A percentile compares a stretch with the other conserved stretches of the same genome.
These are phyloP conservation scores for Agapanthus africanus DNA, from an alignment of 106 monocot genomes.

Conservation along the genomic window DNA sequence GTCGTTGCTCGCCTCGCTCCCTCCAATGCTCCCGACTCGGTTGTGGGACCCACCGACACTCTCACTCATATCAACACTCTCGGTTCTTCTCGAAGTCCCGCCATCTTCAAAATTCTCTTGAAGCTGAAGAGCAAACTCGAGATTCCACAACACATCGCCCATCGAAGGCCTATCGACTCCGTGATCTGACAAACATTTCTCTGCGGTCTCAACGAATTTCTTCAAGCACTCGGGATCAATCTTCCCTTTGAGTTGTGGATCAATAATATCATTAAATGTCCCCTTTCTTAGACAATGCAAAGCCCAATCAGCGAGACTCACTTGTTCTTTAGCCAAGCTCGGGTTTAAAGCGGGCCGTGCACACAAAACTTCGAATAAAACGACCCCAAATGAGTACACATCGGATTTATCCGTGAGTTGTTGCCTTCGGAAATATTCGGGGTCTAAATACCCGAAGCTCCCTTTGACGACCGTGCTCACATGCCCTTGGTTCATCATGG, in stretches of 20 bases:
- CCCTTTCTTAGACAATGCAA: slow-evolving; percentile 38
- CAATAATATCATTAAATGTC: slow-evolving; percentile 33
- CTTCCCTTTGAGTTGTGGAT: slow-evolving; percentile 40
- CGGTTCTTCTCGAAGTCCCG: background rate
- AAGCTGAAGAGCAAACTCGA: slow-evolving; percentile 54
- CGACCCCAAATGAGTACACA: slow-evolving; percentile 83
- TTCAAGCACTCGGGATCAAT: slow-evolving; percentile 55
- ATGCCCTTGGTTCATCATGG: slow-evolving; percentile 53
- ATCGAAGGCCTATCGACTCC: slow-evolving; percentile 62
- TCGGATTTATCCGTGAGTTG: slow-evolving; percentile 81
- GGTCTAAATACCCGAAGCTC: slow-evolving; percentile 82
- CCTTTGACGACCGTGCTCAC: slow-evolving; percentile 90
- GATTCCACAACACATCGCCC: slow-evolving; percentile 86
- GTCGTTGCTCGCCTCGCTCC: background rate
- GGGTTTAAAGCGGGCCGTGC: slow-evolving; percentile 62
- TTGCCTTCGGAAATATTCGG: slow-evolving; percentile 74
- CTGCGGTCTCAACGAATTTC: slow-evolving; percentile 49
- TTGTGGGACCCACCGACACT: background rate
- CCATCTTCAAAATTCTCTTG: slow-evolving; percentile 34
- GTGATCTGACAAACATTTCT: slow-evolving; percentile 62
- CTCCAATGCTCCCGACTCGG: background rate
- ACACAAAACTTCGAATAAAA: slow-evolving; percentile 68
- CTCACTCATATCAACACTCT: background rate
- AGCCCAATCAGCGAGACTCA: slow-evolving; percentile 67
- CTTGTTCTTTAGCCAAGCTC: slow-evolving; percentile 47